Evolutionary conservation across 1,139 yeast genomes (phyloP).

Genomic region (Saccharomyces hybrid): DNA sequence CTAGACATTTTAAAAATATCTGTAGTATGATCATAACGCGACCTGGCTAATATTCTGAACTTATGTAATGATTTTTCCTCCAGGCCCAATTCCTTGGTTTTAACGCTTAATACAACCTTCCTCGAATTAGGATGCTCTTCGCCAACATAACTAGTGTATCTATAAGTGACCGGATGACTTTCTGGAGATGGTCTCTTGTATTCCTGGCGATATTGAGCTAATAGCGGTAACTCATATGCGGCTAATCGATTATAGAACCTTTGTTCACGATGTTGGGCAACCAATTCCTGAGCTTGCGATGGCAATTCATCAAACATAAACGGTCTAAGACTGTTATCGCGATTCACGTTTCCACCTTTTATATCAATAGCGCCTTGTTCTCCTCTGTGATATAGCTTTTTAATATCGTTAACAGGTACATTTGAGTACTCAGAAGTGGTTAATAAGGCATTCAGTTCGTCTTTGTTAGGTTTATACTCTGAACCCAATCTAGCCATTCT

Average conservation of each 20-base stretch:
- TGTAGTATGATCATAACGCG: slow-evolving; percentile 59
- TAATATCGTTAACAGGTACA: slow-evolving; percentile 30
- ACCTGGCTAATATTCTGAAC: slow-evolving; percentile 70
- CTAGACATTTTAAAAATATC: slow-evolving; percentile 57
- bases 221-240: slow-evolving; percentile 86
- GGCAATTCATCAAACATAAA: slow-evolving; percentile 54
- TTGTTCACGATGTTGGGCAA: slow-evolving; percentile 55
- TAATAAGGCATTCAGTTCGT: slow-evolving; percentile 41
- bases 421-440: slow-evolving; percentile 36
- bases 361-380: slow-evolving; percentile 33
- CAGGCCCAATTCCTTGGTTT: slow-evolving; percentile 49
- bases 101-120: slow-evolving; percentile 57
- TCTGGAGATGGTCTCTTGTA: slow-evolving; percentile 42
- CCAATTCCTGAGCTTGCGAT: slow-evolving; percentile 50
- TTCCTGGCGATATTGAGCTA: slow-evolving; percentile 64
- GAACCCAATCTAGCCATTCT: slow-evolving; percentile 52
- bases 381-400: slow-evolving; percentile 34
- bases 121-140: slow-evolving; percentile 66
- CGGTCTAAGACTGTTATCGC: slow-evolving; percentile 25
- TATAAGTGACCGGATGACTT: slow-evolving; percentile 55
- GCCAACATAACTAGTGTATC: slow-evolving; percentile 67
- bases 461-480: slow-evolving; percentile 46
- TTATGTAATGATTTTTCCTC: slow-evolving; percentile 54
- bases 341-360: slow-evolving; percentile 27
- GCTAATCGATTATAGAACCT: slow-evolving; percentile 68